Percentiles rank a stretch among this genome's conserved stretches.
Conservation (phyloP, 352 stramenopile genomes). For the Phytophthora hybrid region DNA sequence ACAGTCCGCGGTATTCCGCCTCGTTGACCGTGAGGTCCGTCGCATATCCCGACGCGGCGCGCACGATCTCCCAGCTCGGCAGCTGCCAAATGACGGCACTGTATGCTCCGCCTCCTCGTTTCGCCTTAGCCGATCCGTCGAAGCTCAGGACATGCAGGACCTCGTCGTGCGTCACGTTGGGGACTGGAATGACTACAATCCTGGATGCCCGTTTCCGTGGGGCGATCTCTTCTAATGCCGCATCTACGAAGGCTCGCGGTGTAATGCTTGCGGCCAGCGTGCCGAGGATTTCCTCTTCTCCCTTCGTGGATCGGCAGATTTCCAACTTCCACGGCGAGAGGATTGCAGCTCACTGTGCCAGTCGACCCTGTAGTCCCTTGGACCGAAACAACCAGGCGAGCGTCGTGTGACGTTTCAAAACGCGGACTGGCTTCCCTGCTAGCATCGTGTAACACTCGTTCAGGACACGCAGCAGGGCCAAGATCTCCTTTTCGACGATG, state of each 20-base stretch:
- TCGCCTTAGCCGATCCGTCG: conserved; percentile 16
- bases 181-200: not conserved
- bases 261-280: conserved; percentile 8
- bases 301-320: conserved; percentile 1
- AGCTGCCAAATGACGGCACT: conserved; percentile 20
- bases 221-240: not conserved
- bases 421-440: not conserved
- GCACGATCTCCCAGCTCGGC: conserved; percentile 8
- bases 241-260: conserved; percentile 1
- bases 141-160: conserved; percentile 7
- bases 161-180: not conserved
- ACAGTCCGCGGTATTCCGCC: too few relatives aligned
- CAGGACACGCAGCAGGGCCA: too few relatives aligned
- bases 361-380: not conserved
- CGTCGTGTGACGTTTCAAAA: conserved; percentile 13
- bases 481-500: too few relatives aligned
- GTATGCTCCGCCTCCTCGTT: not conserved
- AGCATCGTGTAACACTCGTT: conserved; percentile 9
- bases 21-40: conserved; percentile 25
- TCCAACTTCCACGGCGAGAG: not conserved
- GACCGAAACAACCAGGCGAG: not conserved
- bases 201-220: not conserved
- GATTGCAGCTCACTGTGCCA: too few relatives aligned
- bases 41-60: not conserved
- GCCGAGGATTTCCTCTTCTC: conserved; percentile 4